Percentiles rank a stretch among this genome's conserved stretches.
phyloP scores from a whole-genome alignment of 1,284 basidiomycete genomes.

The Heterobasidion annosum region DNA sequence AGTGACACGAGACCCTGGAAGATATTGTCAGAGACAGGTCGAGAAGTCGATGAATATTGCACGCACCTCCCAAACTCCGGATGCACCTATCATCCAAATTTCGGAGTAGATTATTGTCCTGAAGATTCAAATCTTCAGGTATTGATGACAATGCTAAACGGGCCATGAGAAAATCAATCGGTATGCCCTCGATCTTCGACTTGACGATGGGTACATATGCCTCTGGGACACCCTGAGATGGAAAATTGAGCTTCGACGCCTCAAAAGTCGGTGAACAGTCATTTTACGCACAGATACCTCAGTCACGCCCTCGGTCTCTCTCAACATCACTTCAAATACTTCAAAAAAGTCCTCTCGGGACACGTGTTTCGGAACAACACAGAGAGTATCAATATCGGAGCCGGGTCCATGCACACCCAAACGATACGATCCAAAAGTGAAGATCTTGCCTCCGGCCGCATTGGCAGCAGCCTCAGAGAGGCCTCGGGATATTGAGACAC shows the following conservation, averaged over 20 bases:
- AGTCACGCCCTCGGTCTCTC: slow-evolving; percentile 76
- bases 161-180: slow-evolving; percentile 93
- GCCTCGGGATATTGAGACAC: slow-evolving; percentile 72
- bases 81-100: slow-evolving; percentile 95
- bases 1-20: slow-evolving; percentile 84
- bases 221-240: slow-evolving; percentile 79
- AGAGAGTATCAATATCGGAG: slow-evolving; percentile 97
- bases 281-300: slow-evolving; percentile 76
- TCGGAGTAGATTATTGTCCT: slow-evolving; percentile 87
- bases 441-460: slow-evolving; percentile 95
- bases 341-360: slow-evolving; percentile 95
- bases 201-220: slow-evolving; percentile 96
- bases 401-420: slow-evolving; percentile 96
- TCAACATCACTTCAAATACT: slow-evolving; percentile 86
- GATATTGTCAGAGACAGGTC: slow-evolving; percentile 1
- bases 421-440: slow-evolving; percentile 95
- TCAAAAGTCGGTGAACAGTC: background rate
- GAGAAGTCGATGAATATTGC: background rate
- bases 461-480: slow-evolving; percentile 82
- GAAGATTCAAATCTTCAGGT: slow-evolving; percentile 84
- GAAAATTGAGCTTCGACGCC: slow-evolving; percentile 9
- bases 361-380: slow-evolving; percentile 95
- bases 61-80: slow-evolving; percentile 84
- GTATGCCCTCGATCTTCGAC: slow-evolving; percentile 86
- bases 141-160: slow-evolving; percentile 77